Evolutionary conservation across 352 stramenopile species (phyloP), one percentile per base, ranked within the genome.

Genomic region (Pythium rishiriense): DNA sequence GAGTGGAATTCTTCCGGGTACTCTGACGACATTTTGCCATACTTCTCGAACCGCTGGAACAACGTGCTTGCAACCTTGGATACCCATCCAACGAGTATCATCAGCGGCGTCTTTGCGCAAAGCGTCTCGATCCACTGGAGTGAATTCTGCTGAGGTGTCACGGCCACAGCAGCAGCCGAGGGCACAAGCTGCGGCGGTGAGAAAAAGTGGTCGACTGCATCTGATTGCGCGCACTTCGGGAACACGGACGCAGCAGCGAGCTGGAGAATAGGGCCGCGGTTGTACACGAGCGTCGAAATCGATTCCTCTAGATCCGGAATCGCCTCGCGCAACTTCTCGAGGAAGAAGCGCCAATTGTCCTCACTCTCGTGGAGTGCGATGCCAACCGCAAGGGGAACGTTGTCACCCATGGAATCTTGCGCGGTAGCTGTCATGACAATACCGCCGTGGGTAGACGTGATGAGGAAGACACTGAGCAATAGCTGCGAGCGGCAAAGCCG

Each of bases 51-150:
- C 35, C 84, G 80, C 54, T 91, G 81, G 62, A 86, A 93, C 21
- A 93, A 69, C 26, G 75, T 87, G 51, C 81, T 82, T 15, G 84
- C 84, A 22, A 91, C 81, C 48, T 85, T 85, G n/a, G 84, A 93
- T 17, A 93, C 80, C 84, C 84, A 93, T 11, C 81, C 80, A 15
- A 89, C 81, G 9, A 93, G 67, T 25, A 93, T 89, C 84, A 93
- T 93, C 11, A 91, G 66, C 21, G 84, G 84, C 17, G 82, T 72
- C 65, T 91, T 93, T 17, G 50, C 33, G 46, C 81, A 91, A 10
- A 93, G 62, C 15, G 53, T 57, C 65, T 93, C 84, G 42, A 93
- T 60, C 81, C 81, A 93, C 53, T 83, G 74, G 54, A 91, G 71
- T 17, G 66, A 57, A 43, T 65, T 69, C 15, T 61, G 58, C 24